Percentiles rank a stretch among this genome's conserved stretches.
Evolutionary conservation across 768 basidiomycete species (phyloP).

Genomic region (Crassisporium funariophilum): DNA sequence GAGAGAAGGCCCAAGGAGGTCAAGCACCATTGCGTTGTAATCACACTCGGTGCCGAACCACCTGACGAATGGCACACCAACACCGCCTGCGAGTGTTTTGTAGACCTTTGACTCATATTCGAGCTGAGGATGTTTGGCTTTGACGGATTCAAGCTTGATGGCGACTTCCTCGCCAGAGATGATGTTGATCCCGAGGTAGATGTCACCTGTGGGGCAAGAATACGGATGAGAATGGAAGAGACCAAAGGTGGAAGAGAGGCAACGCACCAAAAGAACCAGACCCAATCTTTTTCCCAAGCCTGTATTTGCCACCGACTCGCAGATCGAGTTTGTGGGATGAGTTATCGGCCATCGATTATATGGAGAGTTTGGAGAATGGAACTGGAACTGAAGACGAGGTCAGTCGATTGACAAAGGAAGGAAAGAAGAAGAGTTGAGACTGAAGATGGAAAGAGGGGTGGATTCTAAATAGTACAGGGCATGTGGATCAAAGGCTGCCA

Average conservation of each 20-base stretch:
- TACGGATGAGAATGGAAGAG: constrained; percentile 9
- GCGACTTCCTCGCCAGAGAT: constrained; percentile 99
- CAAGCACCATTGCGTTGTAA: constrained; percentile 99
- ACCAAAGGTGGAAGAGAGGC: constrained; percentile 6
- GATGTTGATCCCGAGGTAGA: constrained; percentile 99
- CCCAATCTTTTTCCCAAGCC: constrained; percentile 99
- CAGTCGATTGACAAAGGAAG: constrained; percentile 15
- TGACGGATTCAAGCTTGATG: constrained; percentile 99
- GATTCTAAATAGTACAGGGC: constrained; percentile 36
- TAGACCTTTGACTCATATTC: constrained; percentile 96
- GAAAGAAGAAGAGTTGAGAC: constrained; percentile 24
- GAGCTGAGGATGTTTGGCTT: constrained; percentile 99
- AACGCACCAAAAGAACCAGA: constrained; percentile 94
- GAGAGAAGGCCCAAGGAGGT: constrained; percentile 90
- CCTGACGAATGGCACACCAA: constrained; percentile 97
- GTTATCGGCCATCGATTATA: constrained; percentile 68
- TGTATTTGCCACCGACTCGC: constrained; percentile 92
- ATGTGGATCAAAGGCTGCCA: constrained; percentile 45
- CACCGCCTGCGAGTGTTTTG: constrained; percentile 98
- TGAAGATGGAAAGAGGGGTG: constrained; percentile 27
- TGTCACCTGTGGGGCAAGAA: constrained; percentile 69
- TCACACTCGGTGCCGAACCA: constrained; percentile 97
- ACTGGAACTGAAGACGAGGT: constrained; percentile 17
- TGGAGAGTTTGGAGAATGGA: constrained; percentile 21
- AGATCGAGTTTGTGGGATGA: constrained; percentile 77